These are phyloP conservation scores for Salix udensis DNA, from an alignment of 345 rosid species.

Conservation along the genomic window DNA sequence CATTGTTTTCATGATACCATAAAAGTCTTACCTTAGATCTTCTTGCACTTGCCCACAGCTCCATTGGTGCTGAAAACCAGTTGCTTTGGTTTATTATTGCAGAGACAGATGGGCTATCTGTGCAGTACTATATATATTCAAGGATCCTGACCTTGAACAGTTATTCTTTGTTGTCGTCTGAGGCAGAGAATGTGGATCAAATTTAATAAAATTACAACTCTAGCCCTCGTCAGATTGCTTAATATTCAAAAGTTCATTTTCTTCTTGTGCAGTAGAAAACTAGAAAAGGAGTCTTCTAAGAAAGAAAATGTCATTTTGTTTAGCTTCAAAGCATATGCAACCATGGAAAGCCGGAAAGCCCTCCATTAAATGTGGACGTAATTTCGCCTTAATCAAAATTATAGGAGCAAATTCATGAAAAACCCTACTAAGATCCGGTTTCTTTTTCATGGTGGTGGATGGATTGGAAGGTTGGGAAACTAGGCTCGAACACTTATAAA, in stretches of 20 bases:
- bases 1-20: background rate
- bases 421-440: too few relatives aligned
- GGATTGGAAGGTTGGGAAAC: too few relatives aligned
- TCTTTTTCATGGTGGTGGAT: too few relatives aligned
- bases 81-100: background rate
- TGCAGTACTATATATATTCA: background rate
- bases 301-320: constrained; percentile 8
- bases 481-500: too few relatives aligned
- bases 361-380: background rate
- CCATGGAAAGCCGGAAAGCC: background rate
- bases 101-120: background rate
- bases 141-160: background rate
- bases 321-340: background rate
- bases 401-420: background rate
- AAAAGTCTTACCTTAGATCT: constrained; percentile 10
- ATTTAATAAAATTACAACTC: background rate
- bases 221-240: background rate
- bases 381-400: too few relatives aligned
- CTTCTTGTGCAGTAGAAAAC: background rate
- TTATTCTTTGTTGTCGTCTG: background rate
- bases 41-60: constrained; percentile 10
- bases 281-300: background rate
- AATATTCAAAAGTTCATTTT: background rate
- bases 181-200: background rate
- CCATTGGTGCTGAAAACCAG: constrained; percentile 11